A percentile compares a stretch with the other conserved stretches of the same genome.
These are phyloP conservation scores for Mortierella sp. DNA, from an alignment of 371 early-diverging fungal genomes.

Conservation along the genomic window DNA sequence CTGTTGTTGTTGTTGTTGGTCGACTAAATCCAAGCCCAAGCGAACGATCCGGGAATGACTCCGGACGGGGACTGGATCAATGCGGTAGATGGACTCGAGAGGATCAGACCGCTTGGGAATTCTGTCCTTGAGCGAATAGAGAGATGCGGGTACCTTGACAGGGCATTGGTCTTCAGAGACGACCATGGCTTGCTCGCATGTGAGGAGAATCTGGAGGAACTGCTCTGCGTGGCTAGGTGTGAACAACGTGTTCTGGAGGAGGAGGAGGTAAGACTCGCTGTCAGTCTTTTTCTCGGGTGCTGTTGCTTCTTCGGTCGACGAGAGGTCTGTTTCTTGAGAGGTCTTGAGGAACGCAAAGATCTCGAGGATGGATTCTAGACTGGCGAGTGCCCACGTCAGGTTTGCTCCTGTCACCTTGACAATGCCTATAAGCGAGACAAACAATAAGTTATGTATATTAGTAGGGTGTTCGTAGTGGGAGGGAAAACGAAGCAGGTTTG, in stretches of 20 bases:
- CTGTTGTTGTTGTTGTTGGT: neutral
- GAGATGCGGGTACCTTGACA: constrained; percentile 13
- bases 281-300: neutral
- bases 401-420: constrained; percentile 36
- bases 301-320: neutral
- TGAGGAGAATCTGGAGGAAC: constrained; percentile 27
- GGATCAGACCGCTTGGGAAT: constrained; percentile 42
- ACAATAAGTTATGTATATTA: neutral
- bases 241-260: constrained; percentile 7
- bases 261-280: neutral
- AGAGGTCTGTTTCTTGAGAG: neutral
- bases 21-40: constrained; percentile 23
- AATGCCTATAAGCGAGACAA: constrained; percentile 11
- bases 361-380: constrained; percentile 39
- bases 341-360: constrained; percentile 33
- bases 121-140: constrained; percentile 11
- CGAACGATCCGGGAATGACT: constrained; percentile 43
- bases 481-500: neutral
- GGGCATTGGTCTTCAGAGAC: constrained; percentile 42
- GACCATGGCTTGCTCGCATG: constrained; percentile 48
- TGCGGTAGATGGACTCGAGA: constrained; percentile 37
- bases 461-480: neutral
- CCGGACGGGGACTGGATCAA: constrained; percentile 36
- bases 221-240: constrained; percentile 14
- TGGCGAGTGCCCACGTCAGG: constrained; percentile 40